These are phyloP conservation scores for Calonectria naviculata DNA, from an alignment of 2,329 filamentous ascomycete genomes.

Conservation along the genomic window DNA sequence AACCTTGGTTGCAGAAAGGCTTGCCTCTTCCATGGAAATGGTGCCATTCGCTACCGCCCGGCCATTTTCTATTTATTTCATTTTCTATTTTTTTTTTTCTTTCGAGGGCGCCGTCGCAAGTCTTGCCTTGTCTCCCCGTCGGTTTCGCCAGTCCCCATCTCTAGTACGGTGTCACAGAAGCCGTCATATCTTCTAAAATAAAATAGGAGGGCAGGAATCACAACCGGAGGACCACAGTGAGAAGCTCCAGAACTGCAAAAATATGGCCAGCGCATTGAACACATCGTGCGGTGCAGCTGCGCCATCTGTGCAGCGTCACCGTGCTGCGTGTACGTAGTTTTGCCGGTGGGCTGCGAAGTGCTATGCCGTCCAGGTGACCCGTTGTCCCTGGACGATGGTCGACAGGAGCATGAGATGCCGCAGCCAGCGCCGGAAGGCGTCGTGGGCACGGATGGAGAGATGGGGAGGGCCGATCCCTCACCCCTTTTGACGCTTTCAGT, in stretches of 20 bases:
- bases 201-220: not conserved
- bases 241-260: not conserved
- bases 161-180: slow-evolving; percentile 3
- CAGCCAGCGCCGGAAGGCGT: not conserved
- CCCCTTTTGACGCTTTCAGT: slow-evolving; percentile 8
- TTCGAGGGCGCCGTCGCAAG: slow-evolving; percentile 7
- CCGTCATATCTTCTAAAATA: not conserved
- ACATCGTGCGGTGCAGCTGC: not conserved
- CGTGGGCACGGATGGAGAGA: not conserved
- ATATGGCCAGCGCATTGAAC: not conserved
- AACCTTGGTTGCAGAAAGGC: slow-evolving; percentile 32
- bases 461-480: slow-evolving; percentile 9
- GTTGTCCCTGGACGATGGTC: not conserved
- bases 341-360: not conserved
- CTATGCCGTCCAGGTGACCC: not conserved
- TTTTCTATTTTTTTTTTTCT: too few species aligned
- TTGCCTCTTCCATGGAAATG: slow-evolving; percentile 35
- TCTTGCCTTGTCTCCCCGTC: slow-evolving; percentile 5
- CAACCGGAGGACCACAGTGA: not conserved
- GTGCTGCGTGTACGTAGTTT: not conserved
- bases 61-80: too few species aligned
- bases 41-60: slow-evolving; percentile 34
- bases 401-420: not conserved
- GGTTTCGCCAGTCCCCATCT: not conserved
- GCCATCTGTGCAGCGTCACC: not conserved